phyloP scores from a whole-genome alignment of 225 moss, liverwort and hornwort species.

The Polytrichum formosum region DNA sequence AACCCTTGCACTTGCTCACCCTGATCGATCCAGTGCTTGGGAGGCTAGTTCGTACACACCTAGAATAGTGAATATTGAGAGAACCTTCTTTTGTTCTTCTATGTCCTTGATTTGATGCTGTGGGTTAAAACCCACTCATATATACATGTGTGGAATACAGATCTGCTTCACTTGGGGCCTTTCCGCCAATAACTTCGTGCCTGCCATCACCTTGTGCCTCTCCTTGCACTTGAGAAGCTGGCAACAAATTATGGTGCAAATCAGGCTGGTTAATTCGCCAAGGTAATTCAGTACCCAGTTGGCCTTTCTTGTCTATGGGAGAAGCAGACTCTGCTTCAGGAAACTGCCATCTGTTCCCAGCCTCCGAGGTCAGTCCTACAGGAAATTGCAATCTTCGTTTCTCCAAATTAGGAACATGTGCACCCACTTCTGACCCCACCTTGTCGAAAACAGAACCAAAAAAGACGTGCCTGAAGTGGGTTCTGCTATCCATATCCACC shows the following conservation, averaged over 20 bases:
- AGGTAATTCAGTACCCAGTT: slow-evolving; percentile 4
- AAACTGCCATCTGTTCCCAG: slow-evolving; percentile 10
- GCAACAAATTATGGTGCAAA: background rate
- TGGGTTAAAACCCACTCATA: slow-evolving; percentile 16
- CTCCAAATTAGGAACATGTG: slow-evolving; percentile 9
- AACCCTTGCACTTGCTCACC: slow-evolving; percentile 2
- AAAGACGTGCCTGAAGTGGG: slow-evolving; percentile 23
- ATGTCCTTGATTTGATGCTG: background rate
- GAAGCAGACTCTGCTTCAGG: slow-evolving; percentile 15
- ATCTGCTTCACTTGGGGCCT: slow-evolving; percentile 8
- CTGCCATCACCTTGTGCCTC: slow-evolving; percentile 5
- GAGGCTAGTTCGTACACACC: slow-evolving; percentile 5
- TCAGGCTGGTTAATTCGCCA: slow-evolving; percentile 10
- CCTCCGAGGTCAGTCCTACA: background rate
- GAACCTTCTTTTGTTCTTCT: background rate
- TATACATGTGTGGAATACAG: slow-evolving; percentile 15
- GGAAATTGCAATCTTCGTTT: background rate
- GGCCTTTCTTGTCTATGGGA: slow-evolving; percentile 3
- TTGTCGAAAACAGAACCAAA: slow-evolving; percentile 28
- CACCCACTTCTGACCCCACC: slow-evolving; percentile 12
- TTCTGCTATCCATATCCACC: slow-evolving; percentile 12
- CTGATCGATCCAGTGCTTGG: slow-evolving; percentile 4
- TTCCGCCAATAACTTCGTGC: slow-evolving; percentile 1
- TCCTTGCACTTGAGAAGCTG: slow-evolving; percentile 4
- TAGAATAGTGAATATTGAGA: slow-evolving; percentile 5